Conservation (phyloP, 306 rosid species). For the Trifolium subterraneum region DNA sequence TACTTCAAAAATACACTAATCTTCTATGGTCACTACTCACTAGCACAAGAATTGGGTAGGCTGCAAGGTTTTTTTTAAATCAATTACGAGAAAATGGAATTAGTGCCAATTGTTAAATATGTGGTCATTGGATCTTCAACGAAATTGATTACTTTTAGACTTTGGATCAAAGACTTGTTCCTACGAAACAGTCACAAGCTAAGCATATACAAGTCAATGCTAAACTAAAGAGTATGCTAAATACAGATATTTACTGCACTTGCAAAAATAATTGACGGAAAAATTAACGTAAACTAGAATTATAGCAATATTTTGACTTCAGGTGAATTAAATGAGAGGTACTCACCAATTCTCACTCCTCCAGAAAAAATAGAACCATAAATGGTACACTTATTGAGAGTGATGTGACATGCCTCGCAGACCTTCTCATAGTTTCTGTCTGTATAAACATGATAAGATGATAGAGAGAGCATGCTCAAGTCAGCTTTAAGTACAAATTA, state of each 20-base stretch:
- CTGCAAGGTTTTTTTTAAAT: neutral
- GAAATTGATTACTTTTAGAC: slow-evolving; percentile 4
- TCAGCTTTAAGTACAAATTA: slow-evolving; percentile 32
- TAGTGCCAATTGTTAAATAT: slow-evolving; percentile 1
- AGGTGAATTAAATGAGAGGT: neutral
- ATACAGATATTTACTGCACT: slow-evolving; percentile 1
- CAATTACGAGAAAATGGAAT: neutral
- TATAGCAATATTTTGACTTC: neutral
- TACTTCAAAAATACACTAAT: neutral
- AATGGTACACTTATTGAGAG: slow-evolving; percentile 75
- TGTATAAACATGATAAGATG: slow-evolving; percentile 41
- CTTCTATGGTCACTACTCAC: slow-evolving; percentile 14
- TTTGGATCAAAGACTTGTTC: neutral
- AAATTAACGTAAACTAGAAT: slow-evolving; percentile 10
- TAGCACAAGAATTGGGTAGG: neutral
- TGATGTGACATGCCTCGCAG: slow-evolving; percentile 80
- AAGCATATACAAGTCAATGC: neutral
- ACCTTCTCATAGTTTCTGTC: slow-evolving; percentile 82
- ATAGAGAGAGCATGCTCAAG: slow-evolving; percentile 39
- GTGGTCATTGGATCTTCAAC: slow-evolving; percentile 11
- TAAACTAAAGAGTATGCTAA: neutral
- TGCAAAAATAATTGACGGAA: slow-evolving; percentile 10
- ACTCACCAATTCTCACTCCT: slow-evolving; percentile 88
- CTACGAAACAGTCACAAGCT: neutral
- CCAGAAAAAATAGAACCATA: slow-evolving; percentile 76